Conservation (phyloP, 2,329 filamentous ascomycete genomes). For the Pseudogymnoascus sp. region DNA sequence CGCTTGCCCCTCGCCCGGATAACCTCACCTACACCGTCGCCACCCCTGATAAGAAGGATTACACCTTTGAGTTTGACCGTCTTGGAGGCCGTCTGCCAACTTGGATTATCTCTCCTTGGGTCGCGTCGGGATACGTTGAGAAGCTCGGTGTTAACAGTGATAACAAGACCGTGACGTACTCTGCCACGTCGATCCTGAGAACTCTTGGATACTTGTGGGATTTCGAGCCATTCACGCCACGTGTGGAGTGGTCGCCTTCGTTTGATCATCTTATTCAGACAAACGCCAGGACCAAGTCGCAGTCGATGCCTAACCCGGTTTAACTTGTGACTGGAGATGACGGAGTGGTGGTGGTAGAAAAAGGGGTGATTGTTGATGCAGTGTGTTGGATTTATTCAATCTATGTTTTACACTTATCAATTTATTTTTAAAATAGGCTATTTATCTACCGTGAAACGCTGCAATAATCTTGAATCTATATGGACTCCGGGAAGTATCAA, state of each 20-base stretch:
- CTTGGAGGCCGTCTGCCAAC: slow-evolving; percentile 38
- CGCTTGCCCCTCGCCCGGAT: slow-evolving; percentile 29
- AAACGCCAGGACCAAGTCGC: background rate
- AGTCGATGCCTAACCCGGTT: slow-evolving; percentile 1
- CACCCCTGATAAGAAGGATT: slow-evolving; percentile 30
- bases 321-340: background rate
- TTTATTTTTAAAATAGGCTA: background rate
- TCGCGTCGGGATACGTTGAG: slow-evolving; percentile 35
- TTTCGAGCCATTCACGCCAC: slow-evolving; percentile 6
- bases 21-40: slow-evolving; percentile 31
- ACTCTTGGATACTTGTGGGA: slow-evolving; percentile 36
- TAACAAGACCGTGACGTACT: slow-evolving; percentile 29
- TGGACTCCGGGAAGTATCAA: background rate
- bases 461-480: background rate
- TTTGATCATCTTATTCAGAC: slow-evolving; percentile 10
- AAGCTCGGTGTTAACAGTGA: slow-evolving; percentile 31
- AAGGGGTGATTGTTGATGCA: background rate
- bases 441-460: background rate
- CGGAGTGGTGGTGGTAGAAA: background rate
- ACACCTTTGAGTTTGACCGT: slow-evolving; percentile 36
- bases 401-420: background rate
- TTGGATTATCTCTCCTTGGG: slow-evolving; percentile 38
- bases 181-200: slow-evolving; percentile 35
- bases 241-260: slow-evolving; percentile 11
- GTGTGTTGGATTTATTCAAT: background rate